phyloP scores from a whole-genome alignment of 1,284 basidiomycete genomes.

The Ustilago bromivora region DNA sequence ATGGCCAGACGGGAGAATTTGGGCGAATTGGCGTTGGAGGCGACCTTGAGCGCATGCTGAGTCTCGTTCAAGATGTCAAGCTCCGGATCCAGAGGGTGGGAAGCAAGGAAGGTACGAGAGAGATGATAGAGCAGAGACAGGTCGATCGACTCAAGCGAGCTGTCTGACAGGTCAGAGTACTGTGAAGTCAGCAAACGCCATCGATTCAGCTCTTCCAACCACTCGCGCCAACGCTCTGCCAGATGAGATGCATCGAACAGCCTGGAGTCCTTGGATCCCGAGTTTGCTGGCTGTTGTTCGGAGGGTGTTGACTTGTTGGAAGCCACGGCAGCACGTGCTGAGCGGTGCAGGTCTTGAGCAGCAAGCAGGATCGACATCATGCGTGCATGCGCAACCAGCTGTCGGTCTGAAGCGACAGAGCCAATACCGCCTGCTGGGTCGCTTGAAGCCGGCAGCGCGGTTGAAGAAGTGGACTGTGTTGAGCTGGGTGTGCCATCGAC shows the following conservation, averaged over 20 bases:
- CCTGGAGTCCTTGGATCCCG: slow-evolving; percentile 4
- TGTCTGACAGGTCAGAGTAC: slow-evolving; percentile 47
- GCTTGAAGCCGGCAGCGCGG: slow-evolving; percentile 14
- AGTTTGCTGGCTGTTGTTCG: background rate
- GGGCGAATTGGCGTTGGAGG: slow-evolving; percentile 33
- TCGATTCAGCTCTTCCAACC: slow-evolving; percentile 53
- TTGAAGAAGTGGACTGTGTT: slow-evolving; percentile 22
- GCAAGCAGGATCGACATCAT: slow-evolving; percentile 58
- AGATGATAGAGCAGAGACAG: slow-evolving; percentile 52
- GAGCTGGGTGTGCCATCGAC: slow-evolving; percentile 25
- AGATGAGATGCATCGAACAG: slow-evolving; percentile 31
- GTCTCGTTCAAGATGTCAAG: slow-evolving; percentile 51
- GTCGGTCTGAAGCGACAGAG: slow-evolving; percentile 51
- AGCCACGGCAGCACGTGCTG: slow-evolving; percentile 26
- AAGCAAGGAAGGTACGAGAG: slow-evolving; percentile 49
- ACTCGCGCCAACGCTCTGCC: slow-evolving; percentile 50
- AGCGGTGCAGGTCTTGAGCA: slow-evolving; percentile 46
- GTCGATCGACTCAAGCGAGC: slow-evolving; percentile 39
- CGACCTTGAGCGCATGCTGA: slow-evolving; percentile 33
- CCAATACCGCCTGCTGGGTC: slow-evolving; percentile 37
- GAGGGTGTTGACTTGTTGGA: slow-evolving; percentile 12
- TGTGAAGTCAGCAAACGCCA: slow-evolving; percentile 52
- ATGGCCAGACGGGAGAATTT: slow-evolving; percentile 39
- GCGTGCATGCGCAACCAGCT: slow-evolving; percentile 58
- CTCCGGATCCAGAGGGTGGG: slow-evolving; percentile 47